Base-by-base conservation (phyloP, 345 rosid genomes). In the Odontarrhena argentea region DNA sequence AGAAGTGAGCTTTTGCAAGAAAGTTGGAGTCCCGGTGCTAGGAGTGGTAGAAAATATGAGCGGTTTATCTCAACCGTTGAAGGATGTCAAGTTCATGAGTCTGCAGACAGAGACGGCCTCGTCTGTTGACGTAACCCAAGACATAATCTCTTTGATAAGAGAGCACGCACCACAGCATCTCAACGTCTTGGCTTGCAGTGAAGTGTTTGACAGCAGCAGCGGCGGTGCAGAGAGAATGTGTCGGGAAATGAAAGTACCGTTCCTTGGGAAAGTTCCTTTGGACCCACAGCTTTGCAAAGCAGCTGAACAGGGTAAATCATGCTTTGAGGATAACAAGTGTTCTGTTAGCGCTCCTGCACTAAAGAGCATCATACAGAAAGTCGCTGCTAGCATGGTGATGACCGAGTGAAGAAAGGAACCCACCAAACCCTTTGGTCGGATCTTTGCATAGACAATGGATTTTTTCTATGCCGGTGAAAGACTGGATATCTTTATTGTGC, bases 11-110 rank as follows among this genome's bases (percentile, higher is more conserved):
- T 93, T 94, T 57, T 94, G 97, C 86, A 93, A 87, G 84, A 93
- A 90, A 69, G 95, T 93, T 10, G 96, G 95, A 25, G 85, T 93
- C 3, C 82, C 78, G 0, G 86, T 93, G 44, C 91, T 93, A 24
- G 96, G 98, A 47, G 97, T 93, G 2, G 97, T 93, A n/a, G 99
- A 93, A 76, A 93, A 91, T 79, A 93, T 91, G 99, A 93, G 99
- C 61, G 92, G 96, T 49, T 76, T 93, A 66, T 82, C 81, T 73
- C 99, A 93, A 50, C 83, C 86, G 3, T 60, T 93, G 69, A 73
- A 58, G 5, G 95, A 88, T 76, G 80, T 88, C 68, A 84, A 71
- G 64, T 93, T 90, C 60, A 51, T 80, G 79, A 85, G 70, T 77
- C 40, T 64, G 66, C 3, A 2, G 9, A 66, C 80, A 0, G 92